phyloP scores from a whole-genome alignment of 495 filamentous ascomycete genomes.

The Filosporella fistucella region DNA sequence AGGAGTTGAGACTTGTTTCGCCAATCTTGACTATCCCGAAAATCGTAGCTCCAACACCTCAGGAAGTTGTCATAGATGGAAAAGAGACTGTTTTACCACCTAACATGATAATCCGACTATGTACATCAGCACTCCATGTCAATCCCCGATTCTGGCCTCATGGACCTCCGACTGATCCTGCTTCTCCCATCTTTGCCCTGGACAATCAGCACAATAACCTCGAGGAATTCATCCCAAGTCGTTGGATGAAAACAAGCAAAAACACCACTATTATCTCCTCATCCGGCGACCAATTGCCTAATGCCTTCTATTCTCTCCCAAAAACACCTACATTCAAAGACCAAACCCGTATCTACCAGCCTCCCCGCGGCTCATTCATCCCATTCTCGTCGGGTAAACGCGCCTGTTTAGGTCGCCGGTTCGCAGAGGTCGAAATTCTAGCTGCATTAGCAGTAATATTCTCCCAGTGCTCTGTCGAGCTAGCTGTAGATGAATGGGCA shows the following conservation, averaged over 20 bases:
- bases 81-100: constrained; percentile 42
- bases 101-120: constrained; percentile 38
- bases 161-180: constrained; percentile 25
- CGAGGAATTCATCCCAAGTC: constrained; percentile 43
- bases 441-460: constrained; percentile 65
- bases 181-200: constrained; percentile 26
- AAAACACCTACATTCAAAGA: no score
- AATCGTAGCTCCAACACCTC: constrained; percentile 35
- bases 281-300: neutral
- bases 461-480: constrained; percentile 55
- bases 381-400: constrained; percentile 68
- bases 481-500: constrained; percentile 55
- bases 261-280: neutral
- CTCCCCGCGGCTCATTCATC: constrained; percentile 58
- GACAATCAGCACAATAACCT: constrained; percentile 32
- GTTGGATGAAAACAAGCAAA: constrained; percentile 48
- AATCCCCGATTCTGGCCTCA: constrained; percentile 53
- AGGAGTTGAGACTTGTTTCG: constrained; percentile 58
- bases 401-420: constrained; percentile 63
- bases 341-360: constrained; percentile 45
- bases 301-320: no score
- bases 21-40: constrained; percentile 59
- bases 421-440: constrained; percentile 72
- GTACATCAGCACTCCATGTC: constrained; percentile 42
- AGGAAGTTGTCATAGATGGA: constrained; percentile 46